Evolutionary conservation across 768 basidiomycete genomes (phyloP).

Genomic region (Kwoniella heveanensis): DNA sequence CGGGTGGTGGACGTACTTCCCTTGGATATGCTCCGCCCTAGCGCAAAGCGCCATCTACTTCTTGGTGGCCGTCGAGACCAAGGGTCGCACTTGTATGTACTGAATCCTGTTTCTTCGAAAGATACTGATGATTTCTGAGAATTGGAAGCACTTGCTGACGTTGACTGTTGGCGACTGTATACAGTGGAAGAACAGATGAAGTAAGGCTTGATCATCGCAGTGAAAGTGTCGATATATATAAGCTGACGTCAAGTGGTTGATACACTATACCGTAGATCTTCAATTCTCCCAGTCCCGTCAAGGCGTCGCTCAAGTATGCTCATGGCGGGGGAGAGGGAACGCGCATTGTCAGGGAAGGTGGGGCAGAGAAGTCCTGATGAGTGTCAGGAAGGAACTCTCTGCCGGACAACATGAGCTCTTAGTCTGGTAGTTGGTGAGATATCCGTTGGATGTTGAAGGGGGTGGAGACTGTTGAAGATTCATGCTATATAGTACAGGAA

Average conservation of each 20-base stretch:
- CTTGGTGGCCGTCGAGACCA: slow-evolving; percentile 53
- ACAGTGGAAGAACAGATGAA: slow-evolving; percentile 38
- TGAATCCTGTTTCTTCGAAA: not conserved
- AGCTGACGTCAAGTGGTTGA: not conserved
- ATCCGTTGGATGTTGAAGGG: too few species aligned
- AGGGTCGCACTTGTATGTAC: slow-evolving; percentile 53
- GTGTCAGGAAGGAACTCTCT: too few species aligned
- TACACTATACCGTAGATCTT: slow-evolving; percentile 3
- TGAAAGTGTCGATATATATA: not conserved
- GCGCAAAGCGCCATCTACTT: slow-evolving; percentile 51
- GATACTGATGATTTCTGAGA: too few species aligned
- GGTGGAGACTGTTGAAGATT: too few species aligned
- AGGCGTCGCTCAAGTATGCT: slow-evolving; percentile 7
- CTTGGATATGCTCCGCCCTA: slow-evolving; percentile 47
- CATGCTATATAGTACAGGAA: too few species aligned
- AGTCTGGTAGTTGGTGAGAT: too few species aligned
- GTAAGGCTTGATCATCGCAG: slow-evolving; percentile 15
- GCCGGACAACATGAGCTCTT: too few species aligned
- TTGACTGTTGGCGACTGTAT: too few species aligned
- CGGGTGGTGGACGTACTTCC: slow-evolving; percentile 36
- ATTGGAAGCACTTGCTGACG: too few species aligned
- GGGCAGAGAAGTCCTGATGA: too few species aligned
- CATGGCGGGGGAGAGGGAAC: too few species aligned
- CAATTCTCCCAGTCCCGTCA: slow-evolving; percentile 16
- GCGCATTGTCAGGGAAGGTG: too few species aligned